Evolutionary conservation across 176 grass and related monocot genomes (phyloP), one percentile per base, ranked within the genome.

Genomic region (Miscanthus lutarioriparius): DNA sequence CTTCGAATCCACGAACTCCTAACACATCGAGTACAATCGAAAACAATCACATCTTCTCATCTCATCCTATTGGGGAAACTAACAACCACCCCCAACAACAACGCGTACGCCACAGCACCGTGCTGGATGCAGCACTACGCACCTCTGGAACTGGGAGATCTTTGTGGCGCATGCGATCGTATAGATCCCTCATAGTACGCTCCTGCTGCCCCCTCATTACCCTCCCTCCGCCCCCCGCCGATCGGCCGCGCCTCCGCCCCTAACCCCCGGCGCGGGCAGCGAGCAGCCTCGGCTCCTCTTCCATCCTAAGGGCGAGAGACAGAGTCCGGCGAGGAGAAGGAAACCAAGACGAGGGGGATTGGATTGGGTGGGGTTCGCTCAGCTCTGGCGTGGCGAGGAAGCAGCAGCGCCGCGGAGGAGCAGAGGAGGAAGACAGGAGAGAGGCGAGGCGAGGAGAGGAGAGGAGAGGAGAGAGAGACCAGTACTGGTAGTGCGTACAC

Each of bases 151-250:
- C 30, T 3, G 58, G 69, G 7, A 80, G 73, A 91, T 82, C 83
- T 54, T 35, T 68, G 72, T 61, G 85, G 2, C 70, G 69, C 39
- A 78, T 35, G 41, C 73, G 93, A 86, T 87, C 93, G 86, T 92
- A 88, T 15, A 92, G 90, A 87, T 92, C 88, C 86, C 74, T 86
- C 67, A 95, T 37, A 27, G 26, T 84, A 61, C 83, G 85, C 62
- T 86, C 88, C 40, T 79, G 80, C 28, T 66, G 88, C 41, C 70
- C 84, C 37, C 83, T 92, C 90, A 90, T 90, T 73, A 53, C 67
- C 20, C 61, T 37, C 33, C 8, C 58, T 76, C 30, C 48, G 75
- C 2, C 45, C 82, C 58, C 38, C n/a, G 14, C 84, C 81, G 85
- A 92, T 92, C 86, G 82, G 83, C 27, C 49, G 23, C 48, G 53